Percentiles rank a stretch among this genome's conserved stretches.
phyloP scores from a whole-genome alignment of 2,329 filamentous ascomycete species.

The Pseudomassariella vexata region DNA sequence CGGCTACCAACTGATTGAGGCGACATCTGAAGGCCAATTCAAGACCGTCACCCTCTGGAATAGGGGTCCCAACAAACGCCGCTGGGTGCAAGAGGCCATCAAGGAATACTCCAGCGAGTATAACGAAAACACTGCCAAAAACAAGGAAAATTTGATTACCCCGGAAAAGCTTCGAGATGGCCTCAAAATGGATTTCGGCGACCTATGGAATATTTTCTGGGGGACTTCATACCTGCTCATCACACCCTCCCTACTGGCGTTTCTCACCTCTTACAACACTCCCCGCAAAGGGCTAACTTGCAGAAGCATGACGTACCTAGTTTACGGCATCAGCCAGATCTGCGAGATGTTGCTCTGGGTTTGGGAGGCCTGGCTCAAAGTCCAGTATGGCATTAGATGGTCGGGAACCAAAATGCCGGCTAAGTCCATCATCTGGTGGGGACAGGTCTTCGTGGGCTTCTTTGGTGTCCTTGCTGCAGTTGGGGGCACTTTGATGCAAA shows the following conservation, averaged over 20 bases:
- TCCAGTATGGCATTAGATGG: slow-evolving; percentile 20
- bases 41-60: slow-evolving; percentile 26
- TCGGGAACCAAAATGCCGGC: slow-evolving; percentile 15
- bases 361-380: slow-evolving; percentile 18
- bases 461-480: slow-evolving; percentile 22
- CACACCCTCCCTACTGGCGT: slow-evolving; percentile 23
- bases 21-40: slow-evolving; percentile 21
- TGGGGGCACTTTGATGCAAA: slow-evolving; percentile 22
- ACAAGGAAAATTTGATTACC: slow-evolving; percentile 1
- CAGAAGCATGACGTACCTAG: slow-evolving; percentile 24
- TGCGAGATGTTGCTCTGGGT: slow-evolving; percentile 24
- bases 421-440: slow-evolving; percentile 22
- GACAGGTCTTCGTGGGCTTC: slow-evolving; percentile 22
- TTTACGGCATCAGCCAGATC: slow-evolving; percentile 26
- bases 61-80: slow-evolving; percentile 23
- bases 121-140: not conserved
- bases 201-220: slow-evolving; percentile 16
- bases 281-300: slow-evolving; percentile 25
- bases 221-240: slow-evolving; percentile 17
- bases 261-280: slow-evolving; percentile 26
- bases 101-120: slow-evolving; percentile 14
- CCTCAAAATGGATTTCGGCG: slow-evolving; percentile 13
- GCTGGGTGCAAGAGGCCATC: slow-evolving; percentile 24
- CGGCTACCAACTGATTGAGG: slow-evolving; percentile 19
- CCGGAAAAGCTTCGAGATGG: slow-evolving; percentile 10